Percentiles rank a stretch among this genome's conserved stretches.
Evolutionary conservation across 768 basidiomycete species (phyloP).

Genomic region (Suillus bovinus): DNA sequence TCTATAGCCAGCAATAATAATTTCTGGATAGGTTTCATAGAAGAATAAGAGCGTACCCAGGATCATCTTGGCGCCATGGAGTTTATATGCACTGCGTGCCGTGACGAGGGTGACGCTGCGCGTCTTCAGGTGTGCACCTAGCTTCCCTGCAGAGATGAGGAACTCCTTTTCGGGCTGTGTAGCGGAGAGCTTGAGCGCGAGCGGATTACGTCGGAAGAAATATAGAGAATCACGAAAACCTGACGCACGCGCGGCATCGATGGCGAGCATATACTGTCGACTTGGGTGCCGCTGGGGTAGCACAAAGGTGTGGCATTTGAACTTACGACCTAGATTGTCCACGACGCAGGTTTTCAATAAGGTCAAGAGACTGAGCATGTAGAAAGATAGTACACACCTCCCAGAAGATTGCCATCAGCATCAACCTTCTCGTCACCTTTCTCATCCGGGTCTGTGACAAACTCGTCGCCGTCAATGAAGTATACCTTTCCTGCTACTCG

Average conservation of each 20-base stretch:
- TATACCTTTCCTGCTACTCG: slow-evolving; percentile 74
- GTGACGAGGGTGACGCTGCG: slow-evolving; percentile 93
- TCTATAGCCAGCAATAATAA: slow-evolving; percentile 47
- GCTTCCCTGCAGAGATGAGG: slow-evolving; percentile 84
- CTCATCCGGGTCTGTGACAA: slow-evolving; percentile 77
- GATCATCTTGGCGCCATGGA: slow-evolving; percentile 91
- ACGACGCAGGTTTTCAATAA: background rate
- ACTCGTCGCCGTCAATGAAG: slow-evolving; percentile 87
- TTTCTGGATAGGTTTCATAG: background rate
- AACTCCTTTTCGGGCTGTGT: slow-evolving; percentile 90
- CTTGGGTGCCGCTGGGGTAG: slow-evolving; percentile 84
- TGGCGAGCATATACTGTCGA: slow-evolving; percentile 91
- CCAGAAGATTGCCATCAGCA: slow-evolving; percentile 76
- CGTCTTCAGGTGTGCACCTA: slow-evolving; percentile 86
- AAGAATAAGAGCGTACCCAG: slow-evolving; percentile 52
- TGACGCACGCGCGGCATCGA: slow-evolving; percentile 94
- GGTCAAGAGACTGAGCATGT: background rate
- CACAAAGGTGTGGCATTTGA: slow-evolving; percentile 88
- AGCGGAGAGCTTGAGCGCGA: slow-evolving; percentile 89
- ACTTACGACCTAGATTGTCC: slow-evolving; percentile 64
- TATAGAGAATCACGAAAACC: slow-evolving; percentile 98
- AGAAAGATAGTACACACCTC: slow-evolving; percentile 53
- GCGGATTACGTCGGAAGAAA: slow-evolving; percentile 90
- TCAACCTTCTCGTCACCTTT: slow-evolving; percentile 95
- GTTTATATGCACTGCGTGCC: slow-evolving; percentile 89